phyloP scores from a whole-genome alignment of 805 yeast species.

The Torulaspora indica region DNA sequence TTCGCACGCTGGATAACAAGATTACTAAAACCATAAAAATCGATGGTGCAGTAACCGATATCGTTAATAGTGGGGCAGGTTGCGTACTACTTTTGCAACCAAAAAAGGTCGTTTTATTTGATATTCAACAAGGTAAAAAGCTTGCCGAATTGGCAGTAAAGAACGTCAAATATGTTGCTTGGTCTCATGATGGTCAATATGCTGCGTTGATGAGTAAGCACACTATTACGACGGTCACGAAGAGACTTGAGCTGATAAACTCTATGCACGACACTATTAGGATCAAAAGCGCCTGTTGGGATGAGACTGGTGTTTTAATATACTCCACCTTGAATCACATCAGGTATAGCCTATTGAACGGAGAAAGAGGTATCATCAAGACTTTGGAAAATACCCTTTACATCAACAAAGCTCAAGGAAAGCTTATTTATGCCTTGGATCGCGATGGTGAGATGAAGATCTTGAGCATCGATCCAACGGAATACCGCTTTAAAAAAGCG shows the following conservation, averaged over 20 bases:
- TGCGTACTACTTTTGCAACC: constrained; percentile 69
- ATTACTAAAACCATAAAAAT: constrained; percentile 76
- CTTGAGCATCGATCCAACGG: constrained; percentile 86
- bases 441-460: constrained; percentile 82
- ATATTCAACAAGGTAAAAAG: constrained; percentile 86
- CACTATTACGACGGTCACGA: constrained; percentile 81
- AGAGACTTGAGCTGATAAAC: constrained; percentile 68
- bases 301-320: constrained; percentile 83
- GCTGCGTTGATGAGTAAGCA: constrained; percentile 89
- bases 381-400: constrained; percentile 87
- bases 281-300: constrained; percentile 97
- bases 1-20: constrained; percentile 76
- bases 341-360: constrained; percentile 87
- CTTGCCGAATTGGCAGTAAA: constrained; percentile 62
- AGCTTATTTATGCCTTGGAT: constrained; percentile 71
- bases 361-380: constrained; percentile 91
- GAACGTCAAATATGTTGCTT: constrained; percentile 80
- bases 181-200: constrained; percentile 86
- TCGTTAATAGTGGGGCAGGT: constrained; percentile 78
- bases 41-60: constrained; percentile 63
- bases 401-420: constrained; percentile 65
- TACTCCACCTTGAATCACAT: constrained; percentile 95
- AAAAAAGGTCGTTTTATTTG: constrained; percentile 72
- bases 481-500: constrained; percentile 92
- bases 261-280: constrained; percentile 94